These are phyloP conservation scores for Stenogyne calaminthoides DNA, from an alignment of 305 asterid genomes.

Conservation along the genomic window DNA sequence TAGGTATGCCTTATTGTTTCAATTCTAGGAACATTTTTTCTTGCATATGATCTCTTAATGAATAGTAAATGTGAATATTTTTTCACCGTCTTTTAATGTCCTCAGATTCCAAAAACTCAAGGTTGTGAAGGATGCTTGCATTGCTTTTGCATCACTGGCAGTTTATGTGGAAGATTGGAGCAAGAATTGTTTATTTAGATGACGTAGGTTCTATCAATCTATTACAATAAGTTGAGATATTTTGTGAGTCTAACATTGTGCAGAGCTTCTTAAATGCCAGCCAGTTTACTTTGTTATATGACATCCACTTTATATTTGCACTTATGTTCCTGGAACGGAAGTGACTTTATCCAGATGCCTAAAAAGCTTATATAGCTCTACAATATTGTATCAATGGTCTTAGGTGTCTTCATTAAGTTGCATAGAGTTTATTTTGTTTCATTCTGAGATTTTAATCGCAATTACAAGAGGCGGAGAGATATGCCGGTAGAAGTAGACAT, in stretches of 20 bases:
- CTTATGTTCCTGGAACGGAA: slow-evolving; percentile 97
- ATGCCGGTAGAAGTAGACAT: no score
- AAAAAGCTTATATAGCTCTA: slow-evolving; percentile 91
- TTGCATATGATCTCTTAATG: no score
- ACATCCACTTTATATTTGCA: slow-evolving; percentile 42
- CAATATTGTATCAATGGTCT: slow-evolving; percentile 57
- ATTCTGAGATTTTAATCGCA: slow-evolving; percentile 23
- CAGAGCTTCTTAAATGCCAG: slow-evolving; percentile 8
- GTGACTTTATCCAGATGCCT: slow-evolving; percentile 87
- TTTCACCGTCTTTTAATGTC: no score
- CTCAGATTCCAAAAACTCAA: no score
- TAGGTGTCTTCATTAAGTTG: slow-evolving; percentile 1
- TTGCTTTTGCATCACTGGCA: slow-evolving; percentile 87
- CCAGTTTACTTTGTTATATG: slow-evolving; percentile 16
- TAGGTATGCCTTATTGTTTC: no score
- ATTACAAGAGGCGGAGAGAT: slow-evolving; percentile 1
- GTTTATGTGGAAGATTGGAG: slow-evolving; percentile 95
- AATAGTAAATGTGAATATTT: no score
- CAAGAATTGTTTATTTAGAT: slow-evolving; percentile 85
- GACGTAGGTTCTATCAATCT: slow-evolving; percentile 63
- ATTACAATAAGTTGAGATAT: slow-evolving; percentile 15
- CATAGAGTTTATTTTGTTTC: slow-evolving; percentile 3
- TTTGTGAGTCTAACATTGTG: slow-evolving; percentile 13
- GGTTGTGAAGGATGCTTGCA: slow-evolving; percentile 80
- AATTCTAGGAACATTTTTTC: no score